Conservation (phyloP, 805 yeast genomes). For the Sungouiella thailandica region DNA sequence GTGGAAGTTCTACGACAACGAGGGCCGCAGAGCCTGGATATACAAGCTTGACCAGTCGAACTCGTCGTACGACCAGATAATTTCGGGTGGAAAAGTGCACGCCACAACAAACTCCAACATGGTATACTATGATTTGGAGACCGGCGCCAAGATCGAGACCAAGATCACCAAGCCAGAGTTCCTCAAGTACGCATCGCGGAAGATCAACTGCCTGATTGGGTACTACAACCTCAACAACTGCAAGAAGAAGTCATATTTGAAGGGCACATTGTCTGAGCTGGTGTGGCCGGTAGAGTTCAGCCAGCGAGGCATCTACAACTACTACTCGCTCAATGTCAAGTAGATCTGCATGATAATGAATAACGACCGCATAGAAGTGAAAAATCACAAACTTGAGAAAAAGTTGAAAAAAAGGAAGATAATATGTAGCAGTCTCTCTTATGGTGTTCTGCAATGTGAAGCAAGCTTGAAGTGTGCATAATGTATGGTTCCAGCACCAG, state of each 20-base stretch:
- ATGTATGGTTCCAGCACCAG: too few species aligned
- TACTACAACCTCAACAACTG: conserved; percentile 36
- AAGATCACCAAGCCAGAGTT: conserved; percentile 44
- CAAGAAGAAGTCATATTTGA: conserved; percentile 26
- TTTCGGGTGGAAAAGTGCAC: conserved; percentile 8
- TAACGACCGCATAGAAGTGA: background rate
- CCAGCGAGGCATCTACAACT: conserved; percentile 53
- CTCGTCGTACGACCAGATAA: conserved; percentile 27
- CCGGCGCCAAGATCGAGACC: conserved; percentile 55
- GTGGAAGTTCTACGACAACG: conserved; percentile 53
- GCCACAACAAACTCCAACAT: conserved; percentile 27
- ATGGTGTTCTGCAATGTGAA: too few species aligned
- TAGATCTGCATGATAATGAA: conserved; percentile 3
- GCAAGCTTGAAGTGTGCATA: too few species aligned
- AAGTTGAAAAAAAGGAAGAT: too few species aligned
- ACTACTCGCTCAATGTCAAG: conserved; percentile 50
- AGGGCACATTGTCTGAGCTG: conserved; percentile 27
- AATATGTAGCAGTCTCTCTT: too few species aligned
- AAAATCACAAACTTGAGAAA: too few species aligned
- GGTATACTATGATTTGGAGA: conserved; percentile 55
- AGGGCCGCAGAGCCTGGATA: conserved; percentile 81
- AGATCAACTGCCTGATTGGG: conserved; percentile 52
- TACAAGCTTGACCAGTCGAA: conserved; percentile 40
- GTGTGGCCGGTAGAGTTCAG: conserved; percentile 51
- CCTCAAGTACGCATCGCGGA: conserved; percentile 48